These are phyloP conservation scores for Nannochloris sp. DNA, from an alignment of 139 green algal genomes.

Conservation along the genomic window DNA sequence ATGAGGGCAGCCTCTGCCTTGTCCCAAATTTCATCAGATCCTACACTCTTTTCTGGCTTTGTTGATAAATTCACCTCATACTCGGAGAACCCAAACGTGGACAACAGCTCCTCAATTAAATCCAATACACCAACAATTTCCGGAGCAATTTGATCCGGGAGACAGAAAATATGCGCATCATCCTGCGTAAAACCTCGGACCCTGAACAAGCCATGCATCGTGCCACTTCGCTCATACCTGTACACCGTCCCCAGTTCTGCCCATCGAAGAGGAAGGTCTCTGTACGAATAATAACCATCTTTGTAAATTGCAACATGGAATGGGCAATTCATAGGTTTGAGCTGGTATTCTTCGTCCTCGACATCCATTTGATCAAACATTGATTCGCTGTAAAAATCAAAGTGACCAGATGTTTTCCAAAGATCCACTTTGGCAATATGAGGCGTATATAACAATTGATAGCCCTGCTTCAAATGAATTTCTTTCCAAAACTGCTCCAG, in stretches of 20 bases:
- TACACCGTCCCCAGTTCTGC: constrained; percentile 98
- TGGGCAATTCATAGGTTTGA: constrained; percentile 98
- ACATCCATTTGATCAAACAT: constrained; percentile 92
- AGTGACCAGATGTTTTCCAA: constrained; percentile 92
- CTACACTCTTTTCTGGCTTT: constrained; percentile 87
- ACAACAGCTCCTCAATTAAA: constrained; percentile 77
- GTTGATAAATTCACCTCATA: constrained; percentile 89
- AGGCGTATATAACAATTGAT: constrained; percentile 87
- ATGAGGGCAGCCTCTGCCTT: constrained; percentile 64
- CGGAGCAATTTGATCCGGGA: constrained; percentile 74
- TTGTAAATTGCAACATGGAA: constrained; percentile 96
- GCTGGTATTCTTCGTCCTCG: constrained; percentile 89
- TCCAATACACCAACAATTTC: constrained; percentile 85
- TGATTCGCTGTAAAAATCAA: constrained; percentile 93
- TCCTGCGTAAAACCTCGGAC: constrained; percentile 98
- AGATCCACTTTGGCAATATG: constrained; percentile 93
- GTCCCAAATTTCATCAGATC: constrained; percentile 80
- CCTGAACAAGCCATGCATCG: constrained; percentile 95
- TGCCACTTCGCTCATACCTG: constrained; percentile 86
- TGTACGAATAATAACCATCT: constrained; percentile 45
- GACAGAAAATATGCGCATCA: constrained; percentile 98
- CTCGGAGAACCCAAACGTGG: constrained; percentile 82
- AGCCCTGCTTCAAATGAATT: constrained; percentile 74
- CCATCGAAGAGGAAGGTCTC: constrained; percentile 86
- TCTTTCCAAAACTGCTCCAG: constrained; percentile 95